Evolutionary conservation across 1,284 basidiomycete species (phyloP), one percentile per base, ranked within the genome.

Genomic region (Puccinia horiana): DNA sequence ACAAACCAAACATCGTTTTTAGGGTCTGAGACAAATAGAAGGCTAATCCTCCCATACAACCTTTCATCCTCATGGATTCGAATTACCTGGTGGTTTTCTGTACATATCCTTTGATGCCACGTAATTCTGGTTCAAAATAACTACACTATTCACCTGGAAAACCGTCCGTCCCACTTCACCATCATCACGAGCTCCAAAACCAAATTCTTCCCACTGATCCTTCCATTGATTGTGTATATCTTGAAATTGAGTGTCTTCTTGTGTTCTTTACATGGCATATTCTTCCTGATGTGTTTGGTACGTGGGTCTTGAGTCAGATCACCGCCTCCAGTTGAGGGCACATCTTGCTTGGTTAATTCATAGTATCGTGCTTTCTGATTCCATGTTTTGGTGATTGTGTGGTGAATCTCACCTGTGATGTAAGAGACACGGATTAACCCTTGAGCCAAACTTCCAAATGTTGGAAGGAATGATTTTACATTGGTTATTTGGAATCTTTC

Each of bases 401-500:
- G 26, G 54, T n/a, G 63, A 26, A 67, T n/a, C 42, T 44, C 42
- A 6, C 42, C 42, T 44, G 6, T 44, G 42, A 44, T 44, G 42
- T 16, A 44, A 44, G 16, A n/a, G n/a, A n/a, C n/a, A n/a, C n/a
- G n/a, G n/a, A n/a, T n/a, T n/a, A n/a, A n/a, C n/a, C n/a, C n/a
- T n/a, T n/a, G n/a, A n/a, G n/a, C n/a, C n/a, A n/a, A n/a, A n/a
- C n/a, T n/a, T n/a, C n/a, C n/a, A n/a, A n/a, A n/a, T n/a, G n/a
- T n/a, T n/a, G n/a, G n/a, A n/a, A 8, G 6, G 42, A 54, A 23
- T 18, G 32, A 63, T 63, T 63, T 32, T 29, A 69, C 67, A 35
- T 44, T 72, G 11, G 47, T 72, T 72, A 14, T 54, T n/a, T 74
- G 72, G 72, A 26, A 67, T 67, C 35, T 67, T 37, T 2, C 35